Base-by-base conservation (phyloP, 345 rosid genomes). In the Salix arbutifolia region DNA sequence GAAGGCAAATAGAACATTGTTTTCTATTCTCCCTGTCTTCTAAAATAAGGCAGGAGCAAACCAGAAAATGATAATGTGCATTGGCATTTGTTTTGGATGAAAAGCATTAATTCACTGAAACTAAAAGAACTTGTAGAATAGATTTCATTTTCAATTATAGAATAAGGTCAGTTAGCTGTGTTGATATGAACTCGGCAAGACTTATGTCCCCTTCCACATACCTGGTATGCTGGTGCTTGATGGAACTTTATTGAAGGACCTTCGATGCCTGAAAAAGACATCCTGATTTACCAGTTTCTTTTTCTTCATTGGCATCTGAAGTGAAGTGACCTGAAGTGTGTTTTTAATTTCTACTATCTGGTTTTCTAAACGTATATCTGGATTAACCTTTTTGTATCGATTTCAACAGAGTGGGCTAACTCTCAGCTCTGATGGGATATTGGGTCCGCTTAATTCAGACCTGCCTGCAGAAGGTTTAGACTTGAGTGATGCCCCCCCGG, bases 381-480 rank as follows among this genome's bases (percentile, higher is more conserved):
- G 28, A 25, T 19, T 21, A 26, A 50, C 25, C 9, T 26, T 16
- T 6, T 17, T 40, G 21, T 46, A 19, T 42, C 35, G 0, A 6
- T 74, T 17, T 18, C 73, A 64, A 80, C 94, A 91, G 99, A 90
- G 98, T 40, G 97, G 98, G 74, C 74, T 92, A 73, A 91, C 89
- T 13, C 87, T 96, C 65, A 93, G 90, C 79, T 83, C 97, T 0
- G 98, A 90, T 35, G 99, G 96, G 66, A 89, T 90, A 21, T 74
- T 93, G 84, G 97, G 97, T 73, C 91, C 91, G 0, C 82, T 89
- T 28, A 76, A 85, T 25, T 85, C 97, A 23, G 95, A 92, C 67
- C 78, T 92, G 73, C 98, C 96, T 0, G 95, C 85, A 8, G 98
- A 93, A 65, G 97, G 94, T 23, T 85, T 96, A 33, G 93, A 93